Percentiles rank a stretch among this genome's conserved stretches.
These are phyloP conservation scores for Phaeosphaeriaceae sp. DNA, from an alignment of 2,329 filamentous ascomycete species.

Conservation along the genomic window DNA sequence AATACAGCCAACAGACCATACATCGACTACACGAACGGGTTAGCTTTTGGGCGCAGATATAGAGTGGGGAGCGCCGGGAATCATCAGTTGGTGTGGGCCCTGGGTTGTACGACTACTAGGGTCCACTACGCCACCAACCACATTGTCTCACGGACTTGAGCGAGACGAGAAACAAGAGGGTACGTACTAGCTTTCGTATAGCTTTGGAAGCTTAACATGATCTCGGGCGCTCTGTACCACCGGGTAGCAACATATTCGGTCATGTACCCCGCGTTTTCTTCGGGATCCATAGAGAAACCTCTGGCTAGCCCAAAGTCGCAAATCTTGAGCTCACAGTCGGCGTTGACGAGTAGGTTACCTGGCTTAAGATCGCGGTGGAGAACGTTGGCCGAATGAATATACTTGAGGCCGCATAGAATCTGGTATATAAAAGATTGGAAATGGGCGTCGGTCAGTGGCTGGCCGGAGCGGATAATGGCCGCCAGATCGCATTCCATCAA, in stretches of 20 bases:
- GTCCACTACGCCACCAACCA: slow-evolving; percentile 4
- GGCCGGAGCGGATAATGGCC: slow-evolving; percentile 95
- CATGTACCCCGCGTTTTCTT: slow-evolving; percentile 99
- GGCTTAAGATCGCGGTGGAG: slow-evolving; percentile 97
- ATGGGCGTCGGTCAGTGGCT: slow-evolving; percentile 96
- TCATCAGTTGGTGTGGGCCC: slow-evolving; percentile 9
- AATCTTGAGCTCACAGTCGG: slow-evolving; percentile 99
- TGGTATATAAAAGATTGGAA: slow-evolving; percentile 99
- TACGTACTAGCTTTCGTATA: slow-evolving; percentile 99
- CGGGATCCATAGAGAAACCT: slow-evolving; percentile 95
- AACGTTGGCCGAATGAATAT: slow-evolving; percentile 98
- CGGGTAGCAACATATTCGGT: slow-evolving; percentile 98
- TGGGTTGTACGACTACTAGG: slow-evolving; percentile 2
- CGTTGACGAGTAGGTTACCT: slow-evolving; percentile 95
- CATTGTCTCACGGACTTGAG: not conserved
- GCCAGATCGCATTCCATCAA: slow-evolving; percentile 99
- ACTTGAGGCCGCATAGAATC: slow-evolving; percentile 97
- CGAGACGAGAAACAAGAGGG: not conserved
- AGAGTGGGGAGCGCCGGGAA: slow-evolving; percentile 7
- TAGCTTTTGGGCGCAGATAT: slow-evolving; percentile 24
- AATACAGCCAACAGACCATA: slow-evolving; percentile 99
- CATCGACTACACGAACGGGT: slow-evolving; percentile 72
- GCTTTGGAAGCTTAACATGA: slow-evolving; percentile 99
- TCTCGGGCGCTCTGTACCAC: slow-evolving; percentile 98
- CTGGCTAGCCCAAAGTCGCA: slow-evolving; percentile 96